Evolutionary conservation across 371 early-diverging fungal species (phyloP).

Genomic region (Massospora cicadina): DNA sequence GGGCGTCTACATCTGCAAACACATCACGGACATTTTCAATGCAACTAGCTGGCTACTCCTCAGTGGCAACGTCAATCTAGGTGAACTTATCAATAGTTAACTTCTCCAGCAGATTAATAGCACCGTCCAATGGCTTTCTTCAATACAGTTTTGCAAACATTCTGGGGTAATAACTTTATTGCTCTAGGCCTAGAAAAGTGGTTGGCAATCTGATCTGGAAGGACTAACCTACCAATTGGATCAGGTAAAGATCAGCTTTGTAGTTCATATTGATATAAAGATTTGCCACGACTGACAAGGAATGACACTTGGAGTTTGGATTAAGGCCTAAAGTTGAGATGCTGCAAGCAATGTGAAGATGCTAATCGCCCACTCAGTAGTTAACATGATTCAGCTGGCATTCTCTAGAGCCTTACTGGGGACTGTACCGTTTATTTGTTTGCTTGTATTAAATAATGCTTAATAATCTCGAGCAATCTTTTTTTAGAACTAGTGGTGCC

Average conservation of each 20-base stretch:
- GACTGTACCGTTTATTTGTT: no score
- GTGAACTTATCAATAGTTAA: slow-evolving; percentile 40
- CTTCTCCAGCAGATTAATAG: slow-evolving; percentile 60
- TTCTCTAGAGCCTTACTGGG: no score
- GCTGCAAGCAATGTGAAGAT: no score
- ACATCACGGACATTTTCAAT: slow-evolving; percentile 70
- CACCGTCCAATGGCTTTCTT: slow-evolving; percentile 80
- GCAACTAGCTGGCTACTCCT: not conserved
- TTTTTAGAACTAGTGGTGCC: no score
- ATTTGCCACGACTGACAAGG: not conserved
- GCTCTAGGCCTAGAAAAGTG: slow-evolving; percentile 70
- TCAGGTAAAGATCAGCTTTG: slow-evolving; percentile 20
- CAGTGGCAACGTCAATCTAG: slow-evolving; percentile 8
- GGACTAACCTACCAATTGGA: slow-evolving; percentile 65
- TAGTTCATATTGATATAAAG: not conserved
- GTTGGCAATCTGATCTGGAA: slow-evolving; percentile 73
- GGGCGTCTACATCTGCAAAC: slow-evolving; percentile 33
- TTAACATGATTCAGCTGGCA: no score
- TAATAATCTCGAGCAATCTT: no score
- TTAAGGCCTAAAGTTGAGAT: not conserved
- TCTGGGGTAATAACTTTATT: slow-evolving; percentile 60
- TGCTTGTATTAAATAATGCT: no score
- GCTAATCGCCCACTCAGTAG: no score
- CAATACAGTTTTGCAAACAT: slow-evolving; percentile 54
- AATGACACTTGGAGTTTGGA: not conserved